These are phyloP conservation scores for Teunomyces stri DNA, from an alignment of 805 yeast genomes.

Conservation along the genomic window DNA sequence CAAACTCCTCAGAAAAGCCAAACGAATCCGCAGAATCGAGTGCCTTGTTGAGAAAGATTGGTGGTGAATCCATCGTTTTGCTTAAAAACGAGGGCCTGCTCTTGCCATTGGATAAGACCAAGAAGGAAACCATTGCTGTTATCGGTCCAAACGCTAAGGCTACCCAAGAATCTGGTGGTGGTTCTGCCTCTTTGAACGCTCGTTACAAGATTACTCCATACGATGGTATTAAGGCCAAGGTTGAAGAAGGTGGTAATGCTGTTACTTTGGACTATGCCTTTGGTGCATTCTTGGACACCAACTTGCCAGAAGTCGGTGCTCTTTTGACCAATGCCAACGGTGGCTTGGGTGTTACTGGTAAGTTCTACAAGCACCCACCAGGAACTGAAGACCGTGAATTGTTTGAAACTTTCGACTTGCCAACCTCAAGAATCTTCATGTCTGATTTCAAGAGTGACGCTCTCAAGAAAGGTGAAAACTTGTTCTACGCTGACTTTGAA, in stretches of 20 bases:
- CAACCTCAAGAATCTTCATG: conserved; percentile 12
- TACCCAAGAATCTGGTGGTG: conserved; percentile 58
- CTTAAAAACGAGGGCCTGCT: conserved; percentile 50
- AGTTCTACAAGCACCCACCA: conserved; percentile 24
- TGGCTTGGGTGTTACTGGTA: conserved; percentile 22
- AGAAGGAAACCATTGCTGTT: conserved; percentile 41
- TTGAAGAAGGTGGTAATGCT: conserved; percentile 23
- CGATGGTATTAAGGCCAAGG: conserved; percentile 40
- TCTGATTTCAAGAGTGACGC: conserved; percentile 18
- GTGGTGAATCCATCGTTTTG: conserved; percentile 53
- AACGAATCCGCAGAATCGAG: conserved; percentile 39
- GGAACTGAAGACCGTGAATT: conserved; percentile 16
- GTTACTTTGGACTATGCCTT: conserved; percentile 24
- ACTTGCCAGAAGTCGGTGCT: conserved; percentile 28
- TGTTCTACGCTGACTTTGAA: conserved; percentile 45
- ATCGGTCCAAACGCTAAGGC: conserved; percentile 60
- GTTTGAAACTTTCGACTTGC: conserved; percentile 24
- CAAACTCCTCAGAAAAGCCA: conserved; percentile 30
- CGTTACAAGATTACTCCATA: conserved; percentile 49
- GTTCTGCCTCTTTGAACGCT: conserved; percentile 53
- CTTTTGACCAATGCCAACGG: conserved; percentile 21
- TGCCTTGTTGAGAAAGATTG: conserved; percentile 12
- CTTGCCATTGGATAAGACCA: conserved; percentile 42
- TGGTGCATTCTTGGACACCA: conserved; percentile 34
- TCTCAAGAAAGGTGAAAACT: conserved; percentile 14